Base-by-base conservation (phyloP, 2,329 filamentous ascomycete genomes). In the Ophiostoma populinum region DNA sequence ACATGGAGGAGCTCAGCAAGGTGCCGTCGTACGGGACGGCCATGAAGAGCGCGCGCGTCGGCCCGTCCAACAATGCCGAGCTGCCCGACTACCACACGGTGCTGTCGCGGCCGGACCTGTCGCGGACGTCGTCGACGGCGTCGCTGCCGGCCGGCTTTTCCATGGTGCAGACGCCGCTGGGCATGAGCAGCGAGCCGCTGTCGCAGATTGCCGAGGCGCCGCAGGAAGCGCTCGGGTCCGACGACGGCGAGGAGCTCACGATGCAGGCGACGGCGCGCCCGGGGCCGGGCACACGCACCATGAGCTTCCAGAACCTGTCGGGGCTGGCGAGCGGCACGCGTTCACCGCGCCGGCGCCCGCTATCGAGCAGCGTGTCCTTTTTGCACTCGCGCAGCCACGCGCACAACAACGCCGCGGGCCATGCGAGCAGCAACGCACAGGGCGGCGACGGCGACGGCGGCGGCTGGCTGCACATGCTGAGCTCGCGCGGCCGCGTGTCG, bases 21-120 rank as follows among this genome's bases (percentile, higher is more conserved):
- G 79, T 86, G 2, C 80, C 80, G 1, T 85, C 79, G 38, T 86
- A 86, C 51, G 67, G 68, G 12, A 85, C 80, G 1, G 80, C 80
- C 0, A 70, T 83, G 18, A 70, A 69, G 42, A 70, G 74, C 1
- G 70, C 73, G 5, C 37, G 42, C 8, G 67, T 71, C 12, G 63
- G 67, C 22, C 60, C 28, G 54, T 62, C 6, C 61, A 63, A 61
- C 21, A 20, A 34, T 4, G 52, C 58, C 5, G 54, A 54, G 10
- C 62, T 81, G 6, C 79, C 79, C 0, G 72, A 80, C 48, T 85
- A 85, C 48, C 56, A 65, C 37, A 66, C 75, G 3, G 75, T 70
- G 1, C 55, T 67, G 28, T 36, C 36, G 10, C 24, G 32, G 15
- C 17, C 29, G 11, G 69, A 62, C 45, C 61, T 61, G 19, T 68